Base-by-base conservation (phyloP, 2,329 filamentous ascomycete genomes). In the Ceratocystis cacaofunesta region DNA sequence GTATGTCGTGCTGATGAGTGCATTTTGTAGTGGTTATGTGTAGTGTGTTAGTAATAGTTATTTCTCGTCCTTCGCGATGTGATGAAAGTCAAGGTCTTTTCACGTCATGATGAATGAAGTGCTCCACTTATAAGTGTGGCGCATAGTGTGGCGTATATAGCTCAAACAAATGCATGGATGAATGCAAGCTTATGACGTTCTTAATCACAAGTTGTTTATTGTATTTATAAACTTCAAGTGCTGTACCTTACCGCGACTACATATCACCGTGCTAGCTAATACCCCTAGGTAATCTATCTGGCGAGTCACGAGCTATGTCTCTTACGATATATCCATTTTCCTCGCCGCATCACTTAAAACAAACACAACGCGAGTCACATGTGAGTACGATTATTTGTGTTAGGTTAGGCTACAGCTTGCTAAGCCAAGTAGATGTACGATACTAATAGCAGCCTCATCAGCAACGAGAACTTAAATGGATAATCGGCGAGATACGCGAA, bases 321-420 rank as follows among this genome's bases (percentile, higher is more conserved):
- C 73, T 84, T 69, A 80, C 78, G 69, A 79, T 84, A 75, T 85
- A 81, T 81, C 82, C 82, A 73, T 76, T 76, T 70, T 73, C 84
- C 66, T 73, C 79, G 64, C 76, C 77, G 2, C 75, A 74, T 36
- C 77, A 82, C 70, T 78, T 83, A 74, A 77, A 78, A 75, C 71
- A 73, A 71, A 78, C 78, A 69, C 74, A 78, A 69, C 78, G 78
- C 69, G 76, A 78, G 68, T 77, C 79, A 64, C 78, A 80, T 74
- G 82, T 84, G 75, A 69, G 78, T 70, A 22, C 10, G 41, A 41
- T 17, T 58, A 36, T 36, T 36, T 58, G 55, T 30, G 55, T 28
- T 8, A n/a, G 22, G 36, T 5, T 41, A n/a, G 7, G 12, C 28
- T 17, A 58, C 12, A 58, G 25, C 17, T 17, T 28, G 30, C 28